Evolutionary conservation across 257 asterid genomes (phyloP), one percentile per base, ranked within the genome.

Genomic region (Ocimum tenuiflorum): DNA sequence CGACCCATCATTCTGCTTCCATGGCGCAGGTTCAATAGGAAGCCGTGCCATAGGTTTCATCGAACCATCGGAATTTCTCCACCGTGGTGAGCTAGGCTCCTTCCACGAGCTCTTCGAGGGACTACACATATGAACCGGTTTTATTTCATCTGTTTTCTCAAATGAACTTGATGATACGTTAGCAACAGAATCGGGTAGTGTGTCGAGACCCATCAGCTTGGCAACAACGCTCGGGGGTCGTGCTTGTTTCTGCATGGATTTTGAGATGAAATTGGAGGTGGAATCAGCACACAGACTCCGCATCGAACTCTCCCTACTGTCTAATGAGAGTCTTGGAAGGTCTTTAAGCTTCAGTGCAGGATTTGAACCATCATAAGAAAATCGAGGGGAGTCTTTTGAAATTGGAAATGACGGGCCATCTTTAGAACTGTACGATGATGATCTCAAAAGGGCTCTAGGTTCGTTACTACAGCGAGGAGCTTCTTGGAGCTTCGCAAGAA

Each of bases 11-110:
- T 58, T 70, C 43, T 80, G 95, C 77, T 77, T 85, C 98, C 98
- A 91, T 0, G 96, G 98, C 13, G 98, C 98, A 11, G 95, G 96
- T 68, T 91, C 96, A 36, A 87, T 81, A 0, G 98, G 96, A 79
- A 89, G 81, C 67, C 85, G 72, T 3, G 89, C 71, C 71, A 84
- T 62, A 3, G 95, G 95, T 70, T 87, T 91, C 83, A 87, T 64
- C 1, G 78, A 71, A 41, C 82, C 46, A 70, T 86, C 91, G 12
- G 89, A 78, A 58, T 74, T 86, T 76, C 79, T 85, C 97, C 94
- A 83, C 20, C 83, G 75, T 10, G 96, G 96, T 0, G 96, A 88
- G 62, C 70, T 80, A 29, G 96, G 87, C 52, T 91, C 97, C 78
- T 82, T 88, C 83, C 86, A 79, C 67, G 52, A 70, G 65, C 79